Conservation (phyloP, 192 early-diverging fungal genomes). For the Dimargaris cristalligena region DNA sequence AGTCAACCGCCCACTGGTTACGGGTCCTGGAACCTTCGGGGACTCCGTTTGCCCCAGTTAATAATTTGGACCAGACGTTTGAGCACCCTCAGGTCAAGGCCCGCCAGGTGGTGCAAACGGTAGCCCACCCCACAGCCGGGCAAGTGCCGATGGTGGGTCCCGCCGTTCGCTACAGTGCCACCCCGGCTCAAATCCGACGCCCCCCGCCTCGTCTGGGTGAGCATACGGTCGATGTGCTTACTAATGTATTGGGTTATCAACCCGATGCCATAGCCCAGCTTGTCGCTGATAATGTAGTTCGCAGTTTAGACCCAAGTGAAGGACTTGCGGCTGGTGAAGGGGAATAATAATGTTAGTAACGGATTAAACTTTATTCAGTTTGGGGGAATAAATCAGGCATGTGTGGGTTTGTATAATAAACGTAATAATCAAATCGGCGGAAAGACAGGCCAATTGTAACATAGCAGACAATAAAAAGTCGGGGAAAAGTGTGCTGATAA, state of each 20-base stretch:
- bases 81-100: slow-evolving; percentile 52
- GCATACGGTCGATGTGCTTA: slow-evolving; percentile 71
- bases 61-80: slow-evolving; percentile 61
- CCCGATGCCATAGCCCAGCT: slow-evolving; percentile 32
- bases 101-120: slow-evolving; percentile 52
- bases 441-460: no score
- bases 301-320: no score
- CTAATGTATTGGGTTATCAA: slow-evolving; percentile 42
- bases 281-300: slow-evolving; percentile 22
- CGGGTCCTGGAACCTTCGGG: slow-evolving; percentile 42
- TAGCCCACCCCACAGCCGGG: slow-evolving; percentile 70
- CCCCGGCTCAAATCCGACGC: slow-evolving; percentile 38
- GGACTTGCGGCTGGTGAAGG: no score
- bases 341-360: no score
- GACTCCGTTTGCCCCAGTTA: slow-evolving; percentile 72
- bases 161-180: slow-evolving; percentile 61
- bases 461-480: no score
- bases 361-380: no score
- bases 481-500: no score
- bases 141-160: slow-evolving; percentile 54
- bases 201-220: slow-evolving; percentile 71
- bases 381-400: no score
- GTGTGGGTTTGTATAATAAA: no score
- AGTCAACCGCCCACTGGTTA: slow-evolving; percentile 45
- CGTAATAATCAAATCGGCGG: no score